Percentiles rank a stretch among this genome's conserved stretches.
phyloP scores from a whole-genome alignment of 768 basidiomycete genomes.

The Leucocoprinus leucothites region DNA sequence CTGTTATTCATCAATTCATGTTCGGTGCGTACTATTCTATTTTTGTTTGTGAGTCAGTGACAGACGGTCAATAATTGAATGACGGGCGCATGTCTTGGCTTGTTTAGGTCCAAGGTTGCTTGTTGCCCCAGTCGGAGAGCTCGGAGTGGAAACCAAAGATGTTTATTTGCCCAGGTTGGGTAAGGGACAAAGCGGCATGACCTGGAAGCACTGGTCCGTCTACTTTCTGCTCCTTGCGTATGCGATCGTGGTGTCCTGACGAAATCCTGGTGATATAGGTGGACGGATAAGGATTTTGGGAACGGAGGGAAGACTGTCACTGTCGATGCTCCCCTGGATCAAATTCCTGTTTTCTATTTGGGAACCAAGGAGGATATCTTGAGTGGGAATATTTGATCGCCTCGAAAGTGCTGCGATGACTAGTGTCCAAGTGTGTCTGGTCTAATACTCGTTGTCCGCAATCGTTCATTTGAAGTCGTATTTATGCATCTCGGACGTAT shows the following conservation, averaged over 20 bases:
- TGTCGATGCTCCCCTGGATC: slow-evolving; percentile 26
- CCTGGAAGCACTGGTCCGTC: slow-evolving; percentile 31
- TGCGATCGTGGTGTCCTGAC: too few species aligned
- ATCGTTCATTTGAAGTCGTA: too few species aligned
- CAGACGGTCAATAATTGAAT: background rate
- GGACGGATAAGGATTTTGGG: slow-evolving; percentile 28
- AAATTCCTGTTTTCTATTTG: slow-evolving; percentile 33
- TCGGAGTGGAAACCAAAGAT: slow-evolving; percentile 23
- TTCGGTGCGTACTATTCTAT: slow-evolving; percentile 22
- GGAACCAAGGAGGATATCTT: slow-evolving; percentile 28
- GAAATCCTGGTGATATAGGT: too few species aligned
- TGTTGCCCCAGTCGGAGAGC: slow-evolving; percentile 29
- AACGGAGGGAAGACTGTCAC: slow-evolving; percentile 25
- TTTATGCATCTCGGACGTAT: too few species aligned
- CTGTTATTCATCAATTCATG: slow-evolving; percentile 31
- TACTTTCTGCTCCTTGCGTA: background rate
- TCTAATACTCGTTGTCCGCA: too few species aligned
- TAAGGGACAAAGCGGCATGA: slow-evolving; percentile 14
- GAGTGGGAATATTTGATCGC: slow-evolving; percentile 18
- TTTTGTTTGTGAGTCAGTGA: background rate
- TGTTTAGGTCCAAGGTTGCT: slow-evolving; percentile 26
- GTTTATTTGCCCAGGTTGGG: slow-evolving; percentile 26
- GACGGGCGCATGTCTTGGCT: background rate
- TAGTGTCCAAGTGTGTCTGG: too few species aligned
- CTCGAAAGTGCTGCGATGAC: too few species aligned